Percentiles rank a stretch among this genome's conserved stretches.
Conservation (phyloP, 805 yeast genomes). For the Isabelozyma rhagii region DNA sequence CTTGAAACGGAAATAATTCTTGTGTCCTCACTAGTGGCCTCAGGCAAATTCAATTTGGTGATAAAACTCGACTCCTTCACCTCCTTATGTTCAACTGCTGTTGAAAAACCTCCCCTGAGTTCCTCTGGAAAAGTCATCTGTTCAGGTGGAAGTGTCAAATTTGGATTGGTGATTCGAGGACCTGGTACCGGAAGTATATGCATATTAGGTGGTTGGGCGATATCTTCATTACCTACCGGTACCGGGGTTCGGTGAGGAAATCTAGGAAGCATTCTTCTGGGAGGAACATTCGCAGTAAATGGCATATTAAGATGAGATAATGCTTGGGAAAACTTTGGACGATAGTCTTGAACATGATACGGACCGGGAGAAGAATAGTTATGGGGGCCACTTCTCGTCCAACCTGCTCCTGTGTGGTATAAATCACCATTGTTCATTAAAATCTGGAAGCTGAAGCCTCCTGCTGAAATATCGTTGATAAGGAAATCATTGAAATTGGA, state of each 20-base stretch:
- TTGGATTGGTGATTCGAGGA: slow-evolving; percentile 10
- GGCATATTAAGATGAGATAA: slow-evolving; percentile 3
- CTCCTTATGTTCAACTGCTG: background rate
- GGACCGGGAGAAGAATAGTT: slow-evolving; percentile 29
- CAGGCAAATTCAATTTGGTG: slow-evolving; percentile 17
- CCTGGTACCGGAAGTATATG: background rate
- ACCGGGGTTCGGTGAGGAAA: background rate
- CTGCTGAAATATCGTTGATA: slow-evolving; percentile 51
- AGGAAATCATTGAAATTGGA: slow-evolving; percentile 29
- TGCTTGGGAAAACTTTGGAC: slow-evolving; percentile 9
- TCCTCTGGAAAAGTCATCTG: slow-evolving; percentile 5
- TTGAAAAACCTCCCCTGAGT: background rate
- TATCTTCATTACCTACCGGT: too few species aligned
- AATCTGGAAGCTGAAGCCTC: slow-evolving; percentile 64
- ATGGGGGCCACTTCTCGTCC: slow-evolving; percentile 12
- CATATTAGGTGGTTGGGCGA: too few species aligned
- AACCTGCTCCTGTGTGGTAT: slow-evolving; percentile 47
- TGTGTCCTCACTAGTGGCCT: slow-evolving; percentile 7
- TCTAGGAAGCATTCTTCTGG: slow-evolving; percentile 1
- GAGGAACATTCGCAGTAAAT: slow-evolving; percentile 4
- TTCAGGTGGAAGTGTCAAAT: slow-evolving; percentile 21
- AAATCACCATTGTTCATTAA: slow-evolving; percentile 54
- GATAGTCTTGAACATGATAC: slow-evolving; percentile 10
- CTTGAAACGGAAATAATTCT: slow-evolving; percentile 50
- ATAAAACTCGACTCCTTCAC: slow-evolving; percentile 21